These are phyloP conservation scores for Ogataea sp. DNA, from an alignment of 805 yeast species.

Conservation along the genomic window DNA sequence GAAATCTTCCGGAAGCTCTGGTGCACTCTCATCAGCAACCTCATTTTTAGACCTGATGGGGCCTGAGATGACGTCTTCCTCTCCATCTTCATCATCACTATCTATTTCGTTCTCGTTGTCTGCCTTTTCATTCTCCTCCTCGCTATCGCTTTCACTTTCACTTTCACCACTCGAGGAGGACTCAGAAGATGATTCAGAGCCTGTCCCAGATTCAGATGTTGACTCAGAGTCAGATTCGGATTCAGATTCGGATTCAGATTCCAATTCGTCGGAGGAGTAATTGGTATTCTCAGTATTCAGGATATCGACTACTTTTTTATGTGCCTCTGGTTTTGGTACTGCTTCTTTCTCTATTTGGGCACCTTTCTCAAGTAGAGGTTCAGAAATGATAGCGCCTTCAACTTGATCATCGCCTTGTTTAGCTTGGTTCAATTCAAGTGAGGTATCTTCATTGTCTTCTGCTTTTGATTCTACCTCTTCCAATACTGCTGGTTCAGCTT, in stretches of 20 bases:
- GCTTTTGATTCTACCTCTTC: not conserved
- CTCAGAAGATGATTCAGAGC: slow-evolving; percentile 8
- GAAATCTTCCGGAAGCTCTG: slow-evolving; percentile 60
- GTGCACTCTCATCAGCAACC: slow-evolving; percentile 56
- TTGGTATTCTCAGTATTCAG: slow-evolving; percentile 7
- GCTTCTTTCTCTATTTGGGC: not conserved
- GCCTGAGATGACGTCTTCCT: slow-evolving; percentile 36
- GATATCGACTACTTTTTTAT: not conserved
- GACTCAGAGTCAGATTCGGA: slow-evolving; percentile 17
- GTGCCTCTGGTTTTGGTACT: not conserved
- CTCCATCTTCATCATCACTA: slow-evolving; percentile 18
- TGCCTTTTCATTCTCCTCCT: slow-evolving; percentile 14
- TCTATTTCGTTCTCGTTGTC: slow-evolving; percentile 14
- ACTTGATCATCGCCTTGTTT: too few species aligned
- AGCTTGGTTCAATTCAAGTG: too few species aligned
- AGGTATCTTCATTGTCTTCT: not conserved
- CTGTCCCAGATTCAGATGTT: slow-evolving; percentile 14
- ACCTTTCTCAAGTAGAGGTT: too few species aligned
- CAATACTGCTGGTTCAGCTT: not conserved
- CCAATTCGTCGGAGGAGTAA: slow-evolving; percentile 1
- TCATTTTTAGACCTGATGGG: slow-evolving; percentile 82
- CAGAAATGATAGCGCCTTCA: too few species aligned
- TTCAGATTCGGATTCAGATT: slow-evolving; percentile 9
- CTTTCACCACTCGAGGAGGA: slow-evolving; percentile 23
- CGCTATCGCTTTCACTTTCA: slow-evolving; percentile 12